These are phyloP conservation scores for Dothideomycetes sp. DNA, from an alignment of 2,329 filamentous ascomycete species.

Conservation along the genomic window DNA sequence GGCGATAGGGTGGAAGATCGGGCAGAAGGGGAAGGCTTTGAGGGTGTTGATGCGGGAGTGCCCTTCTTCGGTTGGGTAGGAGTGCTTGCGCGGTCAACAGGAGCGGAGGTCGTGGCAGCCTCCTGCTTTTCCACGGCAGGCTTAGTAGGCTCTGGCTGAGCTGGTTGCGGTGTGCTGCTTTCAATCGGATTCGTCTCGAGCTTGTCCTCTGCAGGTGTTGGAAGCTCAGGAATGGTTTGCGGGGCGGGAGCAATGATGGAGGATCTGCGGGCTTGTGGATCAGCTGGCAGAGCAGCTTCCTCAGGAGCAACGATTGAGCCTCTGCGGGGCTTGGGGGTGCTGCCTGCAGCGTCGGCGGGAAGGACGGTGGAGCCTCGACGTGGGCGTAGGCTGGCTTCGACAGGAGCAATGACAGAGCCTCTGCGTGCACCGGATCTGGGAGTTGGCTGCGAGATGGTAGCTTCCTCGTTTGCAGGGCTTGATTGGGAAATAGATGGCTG, in stretches of 20 bases:
- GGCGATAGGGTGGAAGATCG: slow-evolving; percentile 8
- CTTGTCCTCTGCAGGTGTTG: too few species aligned
- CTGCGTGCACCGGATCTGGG: slow-evolving; percentile 6
- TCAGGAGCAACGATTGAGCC: neutral
- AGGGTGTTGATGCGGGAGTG: slow-evolving; percentile 4
- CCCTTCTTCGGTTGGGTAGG: slow-evolving; percentile 14
- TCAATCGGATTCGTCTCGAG: too few species aligned
- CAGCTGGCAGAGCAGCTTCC: slow-evolving; percentile 2
- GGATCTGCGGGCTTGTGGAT: slow-evolving; percentile 1
- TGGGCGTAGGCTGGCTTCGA: slow-evolving; percentile 7
- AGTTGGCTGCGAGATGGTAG: slow-evolving; percentile 8
- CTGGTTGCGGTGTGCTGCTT: too few species aligned
- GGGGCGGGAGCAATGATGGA: slow-evolving; percentile 1
- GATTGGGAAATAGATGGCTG: slow-evolving; percentile 1
- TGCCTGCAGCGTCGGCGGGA: neutral
- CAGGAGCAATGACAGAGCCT: neutral
- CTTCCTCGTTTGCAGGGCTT: neutral
- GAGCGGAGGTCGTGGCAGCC: too few species aligned
- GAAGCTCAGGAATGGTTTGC: neutral
- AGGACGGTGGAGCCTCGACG: slow-evolving; percentile 2
- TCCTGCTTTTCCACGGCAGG: too few species aligned
- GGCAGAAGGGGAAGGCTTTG: slow-evolving; percentile 8
- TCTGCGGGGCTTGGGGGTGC: neutral
- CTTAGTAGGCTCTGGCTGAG: too few species aligned
- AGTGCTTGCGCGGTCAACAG: too few species aligned